Evolutionary conservation across 345 rosid genomes (phyloP).

Genomic region (Gossypium raimondii): DNA sequence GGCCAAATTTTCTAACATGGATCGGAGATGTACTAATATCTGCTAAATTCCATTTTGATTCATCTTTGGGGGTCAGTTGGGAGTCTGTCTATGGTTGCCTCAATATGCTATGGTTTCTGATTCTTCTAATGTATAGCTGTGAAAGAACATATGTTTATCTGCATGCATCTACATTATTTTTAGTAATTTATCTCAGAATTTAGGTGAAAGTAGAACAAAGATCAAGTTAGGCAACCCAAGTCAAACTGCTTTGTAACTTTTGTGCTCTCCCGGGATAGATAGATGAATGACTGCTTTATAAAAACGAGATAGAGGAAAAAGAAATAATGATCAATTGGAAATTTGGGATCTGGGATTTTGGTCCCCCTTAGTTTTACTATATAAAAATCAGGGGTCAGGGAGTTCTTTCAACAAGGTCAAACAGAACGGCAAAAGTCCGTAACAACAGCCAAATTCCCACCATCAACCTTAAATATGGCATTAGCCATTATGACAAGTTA

Average conservation of each 20-base stretch:
- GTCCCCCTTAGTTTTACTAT: neutral
- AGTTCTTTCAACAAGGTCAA: constrained; percentile 15
- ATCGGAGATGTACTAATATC: constrained; percentile 10
- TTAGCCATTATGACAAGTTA: neutral
- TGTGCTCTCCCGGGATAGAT: neutral
- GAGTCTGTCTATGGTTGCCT: neutral
- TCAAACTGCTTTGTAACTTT: constrained; percentile 12
- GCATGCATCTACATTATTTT: neutral
- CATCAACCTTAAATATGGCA: constrained; percentile 2
- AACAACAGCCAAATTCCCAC: constrained; percentile 16
- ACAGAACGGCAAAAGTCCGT: constrained; percentile 9
- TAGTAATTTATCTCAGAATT: neutral
- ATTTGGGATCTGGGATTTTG: neutral
- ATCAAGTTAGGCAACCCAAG: constrained; percentile 12
- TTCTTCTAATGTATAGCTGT: neutral
- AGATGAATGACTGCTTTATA: neutral
- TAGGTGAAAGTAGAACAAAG: constrained; percentile 8
- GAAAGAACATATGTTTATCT: neutral
- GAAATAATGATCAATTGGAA: neutral
- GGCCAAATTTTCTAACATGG: constrained; percentile 16
- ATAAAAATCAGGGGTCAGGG: neutral
- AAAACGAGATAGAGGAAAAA: neutral
- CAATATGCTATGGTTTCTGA: neutral
- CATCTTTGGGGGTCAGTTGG: neutral
- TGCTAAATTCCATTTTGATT: constrained; percentile 12